Percentiles rank a stretch among this genome's conserved stretches.
Evolutionary conservation across 805 yeast genomes (phyloP).

Genomic region (Isabelozyma pseudorhagii): DNA sequence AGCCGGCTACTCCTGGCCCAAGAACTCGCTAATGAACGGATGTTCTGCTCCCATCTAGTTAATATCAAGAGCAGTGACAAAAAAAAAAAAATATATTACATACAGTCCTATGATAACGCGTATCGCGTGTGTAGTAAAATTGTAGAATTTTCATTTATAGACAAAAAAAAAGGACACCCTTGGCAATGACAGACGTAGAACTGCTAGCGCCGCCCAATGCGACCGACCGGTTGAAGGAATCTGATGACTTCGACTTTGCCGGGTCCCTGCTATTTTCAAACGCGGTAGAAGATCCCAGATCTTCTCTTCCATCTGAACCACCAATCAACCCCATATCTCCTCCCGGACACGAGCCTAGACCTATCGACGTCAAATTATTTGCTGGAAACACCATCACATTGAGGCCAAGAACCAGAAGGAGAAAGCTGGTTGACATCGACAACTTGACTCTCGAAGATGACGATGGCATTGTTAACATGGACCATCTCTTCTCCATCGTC

Average conservation of each 20-base stretch:
- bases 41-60: conserved; percentile 13
- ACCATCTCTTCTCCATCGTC: conserved; percentile 14
- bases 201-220: not conserved
- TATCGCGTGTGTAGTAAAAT: not conserved
- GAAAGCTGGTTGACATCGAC: conserved; percentile 1
- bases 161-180: not conserved
- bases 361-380: conserved; percentile 15
- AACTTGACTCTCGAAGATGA: not conserved
- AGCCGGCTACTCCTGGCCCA: conserved; percentile 55
- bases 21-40: conserved; percentile 54
- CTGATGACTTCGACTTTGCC: not conserved
- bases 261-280: not conserved
- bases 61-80: not conserved
- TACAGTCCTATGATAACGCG: not conserved
- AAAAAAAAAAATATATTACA: too few relatives aligned
- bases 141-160: not conserved
- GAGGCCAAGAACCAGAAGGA: conserved; percentile 5
- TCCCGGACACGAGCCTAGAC: not conserved
- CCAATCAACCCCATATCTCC: too few relatives aligned
- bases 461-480: conserved; percentile 1
- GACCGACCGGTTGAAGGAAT: not conserved
- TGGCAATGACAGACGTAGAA: not conserved
- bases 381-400: conserved; percentile 14
- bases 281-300: too few relatives aligned
- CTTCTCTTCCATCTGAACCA: too few relatives aligned